Conservation (phyloP, 2,329 filamentous ascomycete species). For the Arthrobotrys entomopaga region DNA sequence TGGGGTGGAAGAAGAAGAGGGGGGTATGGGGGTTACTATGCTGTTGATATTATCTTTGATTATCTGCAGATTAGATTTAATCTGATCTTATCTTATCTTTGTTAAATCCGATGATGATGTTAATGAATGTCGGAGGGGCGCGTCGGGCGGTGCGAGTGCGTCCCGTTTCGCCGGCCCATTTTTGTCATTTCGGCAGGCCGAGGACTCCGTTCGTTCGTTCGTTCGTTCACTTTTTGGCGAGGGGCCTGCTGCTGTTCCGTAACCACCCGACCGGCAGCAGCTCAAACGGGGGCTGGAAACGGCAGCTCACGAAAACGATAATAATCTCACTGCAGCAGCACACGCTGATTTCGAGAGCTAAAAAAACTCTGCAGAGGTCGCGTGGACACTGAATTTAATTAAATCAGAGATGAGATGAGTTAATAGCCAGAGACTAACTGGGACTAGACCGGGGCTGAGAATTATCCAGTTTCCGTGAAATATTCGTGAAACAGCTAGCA, state of each 20-base stretch:
- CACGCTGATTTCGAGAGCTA: neutral
- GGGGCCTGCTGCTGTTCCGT: conserved; percentile 16
- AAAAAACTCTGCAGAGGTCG: conserved; percentile 29
- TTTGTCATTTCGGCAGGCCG: no score
- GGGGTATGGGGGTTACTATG: no score
- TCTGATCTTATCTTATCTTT: neutral
- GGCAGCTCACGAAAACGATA: conserved; percentile 47
- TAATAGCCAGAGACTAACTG: conserved; percentile 5
- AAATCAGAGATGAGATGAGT: conserved; percentile 14
- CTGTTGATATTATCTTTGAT: no score
- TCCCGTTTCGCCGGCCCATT: no score
- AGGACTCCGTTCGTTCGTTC: no score
- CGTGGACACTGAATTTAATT: conserved; percentile 17
- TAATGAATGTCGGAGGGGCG: no score
- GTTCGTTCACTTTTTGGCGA: no score
- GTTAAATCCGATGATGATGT: no score
- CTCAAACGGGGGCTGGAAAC: conserved; percentile 1
- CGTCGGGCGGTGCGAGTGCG: neutral
- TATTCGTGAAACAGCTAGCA: neutral
- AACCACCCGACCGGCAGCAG: conserved; percentile 28
- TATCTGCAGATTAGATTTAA: conserved; percentile 12
- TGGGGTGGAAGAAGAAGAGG: no score
- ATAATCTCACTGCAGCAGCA: no score
- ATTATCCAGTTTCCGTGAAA: conserved; percentile 6
- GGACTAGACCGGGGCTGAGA: conserved; percentile 9